phyloP scores from a whole-genome alignment of 345 rosid genomes.

The Trapa incisa region DNA sequence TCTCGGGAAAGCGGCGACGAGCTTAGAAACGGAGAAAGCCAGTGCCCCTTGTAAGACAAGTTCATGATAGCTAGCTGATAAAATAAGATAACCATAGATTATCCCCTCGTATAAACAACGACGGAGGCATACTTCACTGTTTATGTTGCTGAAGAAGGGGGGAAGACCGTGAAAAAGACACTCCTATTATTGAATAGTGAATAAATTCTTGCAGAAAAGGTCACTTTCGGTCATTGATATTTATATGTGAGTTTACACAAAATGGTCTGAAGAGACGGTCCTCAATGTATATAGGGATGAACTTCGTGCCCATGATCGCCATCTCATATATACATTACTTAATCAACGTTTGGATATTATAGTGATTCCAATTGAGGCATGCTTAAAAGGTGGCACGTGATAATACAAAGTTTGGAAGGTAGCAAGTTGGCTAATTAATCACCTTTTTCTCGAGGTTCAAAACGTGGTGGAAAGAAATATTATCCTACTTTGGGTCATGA shows the following conservation, averaged over 20 bases:
- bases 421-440: no score
- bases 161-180: background rate
- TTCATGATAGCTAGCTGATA: background rate
- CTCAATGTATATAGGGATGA: background rate
- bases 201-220: background rate
- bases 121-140: background rate
- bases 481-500: no score
- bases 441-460: no score
- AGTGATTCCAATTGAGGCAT: no score
- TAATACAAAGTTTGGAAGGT: no score
- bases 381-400: no score
- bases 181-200: background rate
- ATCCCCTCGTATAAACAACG: background rate
- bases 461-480: no score
- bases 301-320: no score
- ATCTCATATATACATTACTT: no score
- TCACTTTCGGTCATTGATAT: background rate
- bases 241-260: background rate
- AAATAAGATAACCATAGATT: background rate
- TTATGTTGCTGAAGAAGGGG: no score
- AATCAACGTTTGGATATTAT: no score
- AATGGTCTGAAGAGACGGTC: background rate
- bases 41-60: background rate
- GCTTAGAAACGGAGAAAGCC: background rate
- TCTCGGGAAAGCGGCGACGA: constrained; percentile 5